Evolutionary conservation across 495 filamentous ascomycete species (phyloP).

Genomic region (Ramalina peruviana): DNA sequence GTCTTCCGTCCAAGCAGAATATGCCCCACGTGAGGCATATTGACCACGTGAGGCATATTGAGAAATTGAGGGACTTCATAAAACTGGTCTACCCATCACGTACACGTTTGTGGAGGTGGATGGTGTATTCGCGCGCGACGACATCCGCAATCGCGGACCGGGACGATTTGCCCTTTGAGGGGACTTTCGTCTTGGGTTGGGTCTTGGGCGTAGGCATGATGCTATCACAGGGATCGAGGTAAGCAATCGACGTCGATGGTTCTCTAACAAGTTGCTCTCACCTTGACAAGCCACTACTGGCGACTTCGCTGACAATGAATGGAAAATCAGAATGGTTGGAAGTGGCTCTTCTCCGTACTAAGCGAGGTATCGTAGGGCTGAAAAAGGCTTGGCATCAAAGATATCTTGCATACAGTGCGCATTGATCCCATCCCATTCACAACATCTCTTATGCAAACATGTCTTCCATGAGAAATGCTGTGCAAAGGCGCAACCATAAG

Average conservation of each 20-base stretch:
- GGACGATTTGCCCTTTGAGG: conserved; percentile 11
- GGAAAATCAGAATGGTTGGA: too few species aligned
- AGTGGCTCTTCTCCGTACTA: neutral
- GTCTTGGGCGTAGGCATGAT: conserved; percentile 15
- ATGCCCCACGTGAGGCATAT: conserved; percentile 38
- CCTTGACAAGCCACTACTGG: too few species aligned
- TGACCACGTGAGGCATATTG: conserved; percentile 35
- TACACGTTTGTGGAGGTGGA: conserved; percentile 99
- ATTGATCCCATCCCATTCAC: neutral
- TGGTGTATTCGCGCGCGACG: conserved; percentile 98
- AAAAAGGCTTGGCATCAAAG: neutral
- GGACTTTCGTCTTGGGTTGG: conserved; percentile 7
- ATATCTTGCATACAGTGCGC: too few species aligned
- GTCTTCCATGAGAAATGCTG: conserved; percentile 74
- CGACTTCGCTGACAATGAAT: too few species aligned
- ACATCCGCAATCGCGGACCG: conserved; percentile 96
- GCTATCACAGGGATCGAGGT: neutral
- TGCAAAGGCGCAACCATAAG: conserved; percentile 61
- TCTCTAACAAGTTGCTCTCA: too few species aligned
- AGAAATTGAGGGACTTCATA: conserved; percentile 46
- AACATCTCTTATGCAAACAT: conserved; percentile 25
- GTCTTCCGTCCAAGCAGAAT: conserved; percentile 38
- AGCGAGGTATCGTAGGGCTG: neutral
- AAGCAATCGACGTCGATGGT: too few species aligned
- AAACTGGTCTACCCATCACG: conserved; percentile 52